These are phyloP conservation scores for Trichoderma hamatum DNA, from an alignment of 2,329 filamentous ascomycete genomes.

Conservation along the genomic window DNA sequence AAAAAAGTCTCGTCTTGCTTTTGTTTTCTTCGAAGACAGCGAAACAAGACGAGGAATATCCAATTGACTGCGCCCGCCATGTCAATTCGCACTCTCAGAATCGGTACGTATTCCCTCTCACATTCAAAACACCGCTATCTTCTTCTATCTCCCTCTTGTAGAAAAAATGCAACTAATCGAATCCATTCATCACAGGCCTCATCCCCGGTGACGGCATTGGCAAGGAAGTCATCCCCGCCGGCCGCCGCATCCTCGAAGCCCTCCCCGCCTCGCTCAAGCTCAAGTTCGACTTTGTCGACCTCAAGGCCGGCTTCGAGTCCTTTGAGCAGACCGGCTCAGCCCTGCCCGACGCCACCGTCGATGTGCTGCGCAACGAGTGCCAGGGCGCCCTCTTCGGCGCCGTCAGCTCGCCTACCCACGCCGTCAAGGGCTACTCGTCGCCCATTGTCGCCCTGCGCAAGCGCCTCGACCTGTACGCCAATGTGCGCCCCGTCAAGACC, in stretches of 20 bases:
- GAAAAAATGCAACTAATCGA: constrained; percentile 9
- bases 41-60: not conserved
- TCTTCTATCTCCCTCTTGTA: not conserved
- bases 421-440: constrained; percentile 93
- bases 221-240: constrained; percentile 95
- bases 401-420: constrained; percentile 85
- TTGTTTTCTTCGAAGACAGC: not conserved
- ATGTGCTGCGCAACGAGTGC: constrained; percentile 86
- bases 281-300: constrained; percentile 91
- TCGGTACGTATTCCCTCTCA: constrained; percentile 37
- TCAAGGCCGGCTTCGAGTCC: constrained; percentile 89
- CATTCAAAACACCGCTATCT: not conserved
- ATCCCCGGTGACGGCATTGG: constrained; percentile 98
- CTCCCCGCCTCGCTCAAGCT: constrained; percentile 88
- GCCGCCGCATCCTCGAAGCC: constrained; percentile 87
- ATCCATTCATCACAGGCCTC: constrained; percentile 65
- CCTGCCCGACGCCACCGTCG: constrained; percentile 87
- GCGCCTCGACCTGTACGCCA: constrained; percentile 92
- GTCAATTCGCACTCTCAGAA: constrained; percentile 48
- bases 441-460: constrained; percentile 97
- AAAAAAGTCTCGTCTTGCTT: not conserved
- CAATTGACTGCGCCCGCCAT: constrained; percentile 36
- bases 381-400: constrained; percentile 96
- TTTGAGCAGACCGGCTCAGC: constrained; percentile 89
- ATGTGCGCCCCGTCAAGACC: constrained; percentile 93